Percentiles rank a stretch among this genome's conserved stretches.
Conservation (phyloP, 2,329 filamentous ascomycete species). For the Aspergillus arachidicola region DNA sequence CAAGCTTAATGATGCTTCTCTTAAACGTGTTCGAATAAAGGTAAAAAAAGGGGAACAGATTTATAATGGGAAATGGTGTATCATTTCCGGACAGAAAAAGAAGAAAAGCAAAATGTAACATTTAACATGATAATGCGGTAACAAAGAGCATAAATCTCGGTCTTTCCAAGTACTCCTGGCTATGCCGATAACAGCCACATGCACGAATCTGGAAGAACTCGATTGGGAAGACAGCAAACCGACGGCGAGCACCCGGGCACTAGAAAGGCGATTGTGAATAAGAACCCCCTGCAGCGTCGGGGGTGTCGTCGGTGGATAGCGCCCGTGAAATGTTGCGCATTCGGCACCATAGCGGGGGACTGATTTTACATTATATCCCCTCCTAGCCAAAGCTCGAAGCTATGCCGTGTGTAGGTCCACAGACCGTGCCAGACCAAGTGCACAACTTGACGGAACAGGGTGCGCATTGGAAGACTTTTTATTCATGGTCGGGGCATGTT, state of each 20-base stretch:
- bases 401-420: not conserved
- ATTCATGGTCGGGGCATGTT: not conserved
- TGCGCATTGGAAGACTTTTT: not conserved
- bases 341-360: constrained; percentile 10
- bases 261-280: constrained; percentile 10
- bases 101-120: constrained; percentile 18
- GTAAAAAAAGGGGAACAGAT: constrained; percentile 10
- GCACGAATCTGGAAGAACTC: constrained; percentile 15
- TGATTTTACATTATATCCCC: not conserved
- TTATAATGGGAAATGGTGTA: constrained; percentile 13
- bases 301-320: not conserved
- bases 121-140: constrained; percentile 10
- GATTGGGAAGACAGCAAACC: constrained; percentile 14
- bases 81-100: constrained; percentile 17
- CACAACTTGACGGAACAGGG: not conserved
- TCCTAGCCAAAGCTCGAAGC: not conserved
- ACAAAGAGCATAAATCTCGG: constrained; percentile 25
- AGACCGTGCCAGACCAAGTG: not conserved
- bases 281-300: not conserved
- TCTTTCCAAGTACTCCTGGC: constrained; percentile 37
- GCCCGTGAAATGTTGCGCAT: not conserved
- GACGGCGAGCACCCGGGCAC: constrained; percentile 6
- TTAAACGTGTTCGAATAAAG: constrained; percentile 10
- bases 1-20: constrained; percentile 25
- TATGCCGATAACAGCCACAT: constrained; percentile 31